These are phyloP conservation scores for Carallia pectinifolia DNA, from an alignment of 345 rosid species.

Conservation along the genomic window DNA sequence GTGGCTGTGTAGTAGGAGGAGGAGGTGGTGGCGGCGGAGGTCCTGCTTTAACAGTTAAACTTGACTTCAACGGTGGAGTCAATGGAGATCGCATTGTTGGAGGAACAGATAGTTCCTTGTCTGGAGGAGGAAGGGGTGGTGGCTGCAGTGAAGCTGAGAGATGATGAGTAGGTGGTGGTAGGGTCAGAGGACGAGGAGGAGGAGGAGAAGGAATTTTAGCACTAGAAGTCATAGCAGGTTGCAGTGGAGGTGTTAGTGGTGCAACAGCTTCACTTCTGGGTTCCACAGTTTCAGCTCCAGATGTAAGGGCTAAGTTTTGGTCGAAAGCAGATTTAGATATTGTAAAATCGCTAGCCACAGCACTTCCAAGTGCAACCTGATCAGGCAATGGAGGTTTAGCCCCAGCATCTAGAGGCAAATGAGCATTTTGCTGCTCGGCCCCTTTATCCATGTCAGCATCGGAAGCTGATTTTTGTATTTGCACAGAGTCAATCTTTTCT, in stretches of 20 bases:
- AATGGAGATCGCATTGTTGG: constrained; percentile 2
- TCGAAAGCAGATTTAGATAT: constrained; percentile 18
- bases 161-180: constrained; percentile 21
- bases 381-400: constrained; percentile 31
- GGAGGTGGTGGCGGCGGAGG: constrained; percentile 16
- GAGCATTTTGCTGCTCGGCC: constrained; percentile 14
- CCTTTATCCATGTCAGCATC: constrained; percentile 7
- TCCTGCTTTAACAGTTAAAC: background rate
- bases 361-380: constrained; percentile 24
- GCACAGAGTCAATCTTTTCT: constrained; percentile 32
- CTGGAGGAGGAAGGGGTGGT: constrained; percentile 8
- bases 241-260: constrained; percentile 31
- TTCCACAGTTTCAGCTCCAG: constrained; percentile 23
- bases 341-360: constrained; percentile 12
- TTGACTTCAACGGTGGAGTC: constrained; percentile 13
- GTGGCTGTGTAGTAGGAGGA: constrained; percentile 23
- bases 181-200: constrained; percentile 33
- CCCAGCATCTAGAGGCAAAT: constrained; percentile 20
- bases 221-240: constrained; percentile 20
- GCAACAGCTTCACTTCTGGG: constrained; percentile 25
- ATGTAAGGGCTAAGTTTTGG: constrained; percentile 12
- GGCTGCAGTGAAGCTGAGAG: constrained; percentile 8
- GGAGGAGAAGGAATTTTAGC: constrained; percentile 16
- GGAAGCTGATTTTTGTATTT: constrained; percentile 28
- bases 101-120: constrained; percentile 10